Conservation (phyloP, 2,329 filamentous ascomycete species). For the Trichophyton verrucosum region DNA sequence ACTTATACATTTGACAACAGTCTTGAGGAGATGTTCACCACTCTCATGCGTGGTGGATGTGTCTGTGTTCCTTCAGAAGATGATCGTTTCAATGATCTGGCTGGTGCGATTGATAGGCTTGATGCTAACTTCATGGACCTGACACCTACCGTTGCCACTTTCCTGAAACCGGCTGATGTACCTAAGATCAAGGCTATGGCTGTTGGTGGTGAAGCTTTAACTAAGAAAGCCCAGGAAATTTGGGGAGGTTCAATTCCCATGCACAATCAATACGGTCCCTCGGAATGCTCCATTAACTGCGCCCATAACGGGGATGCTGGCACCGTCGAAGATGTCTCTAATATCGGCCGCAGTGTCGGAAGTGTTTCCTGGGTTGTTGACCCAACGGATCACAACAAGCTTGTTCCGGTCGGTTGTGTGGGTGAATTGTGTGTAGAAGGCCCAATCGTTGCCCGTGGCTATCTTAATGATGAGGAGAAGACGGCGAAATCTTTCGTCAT, state of each 20-base stretch:
- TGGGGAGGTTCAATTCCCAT: slow-evolving; percentile 11
- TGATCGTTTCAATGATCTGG: slow-evolving; percentile 35
- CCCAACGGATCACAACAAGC: slow-evolving; percentile 25
- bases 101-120: slow-evolving; percentile 36
- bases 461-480: slow-evolving; percentile 17
- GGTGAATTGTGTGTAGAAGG: slow-evolving; percentile 31
- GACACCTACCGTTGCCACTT: slow-evolving; percentile 43
- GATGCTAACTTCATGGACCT: slow-evolving; percentile 42
- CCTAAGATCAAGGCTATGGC: slow-evolving; percentile 26
- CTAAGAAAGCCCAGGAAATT: slow-evolving; percentile 17
- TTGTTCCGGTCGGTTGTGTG: slow-evolving; percentile 23
- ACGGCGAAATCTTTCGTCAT: slow-evolving; percentile 13
- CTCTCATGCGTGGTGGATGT: slow-evolving; percentile 28
- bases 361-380: slow-evolving; percentile 29
- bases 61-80: slow-evolving; percentile 34
- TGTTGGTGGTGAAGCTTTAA: slow-evolving; percentile 26
- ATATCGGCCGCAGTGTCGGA: slow-evolving; percentile 12
- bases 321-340: slow-evolving; percentile 9
- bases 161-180: slow-evolving; percentile 28
- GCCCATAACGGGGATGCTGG: slow-evolving; percentile 11
- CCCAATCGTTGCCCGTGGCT: slow-evolving; percentile 24
- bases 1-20: slow-evolving; percentile 36
- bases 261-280: slow-evolving; percentile 15
- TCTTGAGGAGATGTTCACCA: slow-evolving; percentile 26
- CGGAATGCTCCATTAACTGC: slow-evolving; percentile 14